These are phyloP conservation scores for Vitis rupestris DNA, from an alignment of 164 flowering plant genomes.

Conservation along the genomic window DNA sequence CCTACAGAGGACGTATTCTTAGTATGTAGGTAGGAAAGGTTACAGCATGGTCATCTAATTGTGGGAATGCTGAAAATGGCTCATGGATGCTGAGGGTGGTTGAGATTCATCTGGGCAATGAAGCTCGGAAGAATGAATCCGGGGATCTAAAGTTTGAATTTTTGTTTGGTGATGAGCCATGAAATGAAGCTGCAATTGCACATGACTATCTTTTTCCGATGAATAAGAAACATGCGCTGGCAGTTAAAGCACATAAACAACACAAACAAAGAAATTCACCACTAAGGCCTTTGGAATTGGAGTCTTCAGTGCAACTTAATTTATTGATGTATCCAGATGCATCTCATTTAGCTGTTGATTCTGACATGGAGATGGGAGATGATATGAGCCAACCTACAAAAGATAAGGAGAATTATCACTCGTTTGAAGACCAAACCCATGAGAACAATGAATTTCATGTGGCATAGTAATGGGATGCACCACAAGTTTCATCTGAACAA, in stretches of 20 bases:
- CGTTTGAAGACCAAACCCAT: conserved; percentile 15
- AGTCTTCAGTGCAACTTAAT: conserved; percentile 13
- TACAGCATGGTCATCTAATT: no score
- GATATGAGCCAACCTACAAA: conserved; percentile 45
- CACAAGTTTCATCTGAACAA: conserved; percentile 13
- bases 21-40: no score
- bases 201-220: conserved; percentile 49
- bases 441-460: conserved; percentile 16
- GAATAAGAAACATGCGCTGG: conserved; percentile 37
- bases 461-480: conserved; percentile 21
- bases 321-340: conserved; percentile 18
- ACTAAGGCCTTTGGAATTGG: conserved; percentile 16
- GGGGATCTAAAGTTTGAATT: conserved; percentile 48
- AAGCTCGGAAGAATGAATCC: conserved; percentile 32
- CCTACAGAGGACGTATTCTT: no score
- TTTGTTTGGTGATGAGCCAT: conserved; percentile 58
- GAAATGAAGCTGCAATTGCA: conserved; percentile 53
- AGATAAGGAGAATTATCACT: conserved; percentile 21
- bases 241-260: conserved; percentile 9
- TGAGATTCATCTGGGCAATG: not conserved
- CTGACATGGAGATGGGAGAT: conserved; percentile 96
- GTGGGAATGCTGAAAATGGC: no score
- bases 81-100: no score
- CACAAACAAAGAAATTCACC: conserved; percentile 13
- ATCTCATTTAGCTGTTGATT: conserved; percentile 49